Percentiles rank a stretch among this genome's conserved stretches.
Evolutionary conservation across 1,284 basidiomycete genomes (phyloP).

Genomic region (Ganoderma sinense): DNA sequence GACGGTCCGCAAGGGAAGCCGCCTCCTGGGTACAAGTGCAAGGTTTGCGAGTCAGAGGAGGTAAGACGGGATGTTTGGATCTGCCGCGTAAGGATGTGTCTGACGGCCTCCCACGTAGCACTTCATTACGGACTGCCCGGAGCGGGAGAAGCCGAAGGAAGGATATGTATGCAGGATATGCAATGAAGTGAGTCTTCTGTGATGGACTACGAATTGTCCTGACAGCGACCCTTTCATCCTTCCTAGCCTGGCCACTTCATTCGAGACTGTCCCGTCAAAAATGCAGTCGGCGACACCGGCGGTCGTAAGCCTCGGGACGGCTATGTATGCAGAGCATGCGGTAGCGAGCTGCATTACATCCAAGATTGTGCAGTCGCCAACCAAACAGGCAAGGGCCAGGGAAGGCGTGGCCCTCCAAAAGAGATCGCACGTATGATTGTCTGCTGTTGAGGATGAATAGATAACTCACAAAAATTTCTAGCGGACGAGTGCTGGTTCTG

Average conservation of each 20-base stretch:
- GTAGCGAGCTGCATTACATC: slow-evolving; percentile 82
- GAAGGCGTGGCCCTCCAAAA: slow-evolving; percentile 67
- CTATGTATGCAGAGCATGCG: slow-evolving; percentile 90
- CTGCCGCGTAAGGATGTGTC: not conserved
- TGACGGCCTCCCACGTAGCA: slow-evolving; percentile 57
- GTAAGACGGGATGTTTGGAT: slow-evolving; percentile 45
- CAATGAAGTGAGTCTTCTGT: slow-evolving; percentile 52
- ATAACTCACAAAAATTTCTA: slow-evolving; percentile 37
- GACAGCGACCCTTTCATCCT: not conserved
- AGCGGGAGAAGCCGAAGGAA: slow-evolving; percentile 78
- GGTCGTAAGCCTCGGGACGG: slow-evolving; percentile 82
- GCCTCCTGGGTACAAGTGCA: slow-evolving; percentile 79
- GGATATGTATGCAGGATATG: slow-evolving; percentile 90
- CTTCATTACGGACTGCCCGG: slow-evolving; percentile 79
- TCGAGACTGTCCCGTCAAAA: slow-evolving; percentile 84
- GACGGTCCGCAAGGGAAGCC: slow-evolving; percentile 61
- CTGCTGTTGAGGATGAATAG: not conserved
- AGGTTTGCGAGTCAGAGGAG: slow-evolving; percentile 77
- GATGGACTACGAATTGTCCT: not conserved
- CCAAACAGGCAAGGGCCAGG: slow-evolving; percentile 50
- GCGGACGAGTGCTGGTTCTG: slow-evolving; percentile 97
- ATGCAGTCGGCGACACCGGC: slow-evolving; percentile 78
- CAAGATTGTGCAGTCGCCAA: slow-evolving; percentile 85
- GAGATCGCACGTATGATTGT: slow-evolving; percentile 77
- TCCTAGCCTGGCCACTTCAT: slow-evolving; percentile 80